These are phyloP conservation scores for Geotrichum klebahnii DNA, from an alignment of 1,139 yeast species.

Conservation along the genomic window DNA sequence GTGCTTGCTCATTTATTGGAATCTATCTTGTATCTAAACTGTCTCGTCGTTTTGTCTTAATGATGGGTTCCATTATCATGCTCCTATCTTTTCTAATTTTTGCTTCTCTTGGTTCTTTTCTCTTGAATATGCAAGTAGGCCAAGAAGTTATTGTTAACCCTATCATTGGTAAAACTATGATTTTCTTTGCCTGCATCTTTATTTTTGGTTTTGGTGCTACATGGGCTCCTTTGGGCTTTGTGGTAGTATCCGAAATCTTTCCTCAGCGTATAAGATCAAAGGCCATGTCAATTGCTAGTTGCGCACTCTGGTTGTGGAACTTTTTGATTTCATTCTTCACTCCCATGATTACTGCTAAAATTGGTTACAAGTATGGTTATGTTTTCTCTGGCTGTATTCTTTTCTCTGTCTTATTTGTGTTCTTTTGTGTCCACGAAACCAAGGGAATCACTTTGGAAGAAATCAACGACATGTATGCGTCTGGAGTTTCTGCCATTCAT, in stretches of 20 bases:
- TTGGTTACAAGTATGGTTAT: conserved; percentile 40
- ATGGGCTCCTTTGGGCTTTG: conserved; percentile 85
- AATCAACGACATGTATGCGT: conserved; percentile 54
- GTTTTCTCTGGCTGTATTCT: conserved; percentile 57
- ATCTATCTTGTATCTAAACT: conserved; percentile 61
- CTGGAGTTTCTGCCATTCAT: conserved; percentile 36
- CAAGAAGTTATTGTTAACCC: conserved; percentile 1
- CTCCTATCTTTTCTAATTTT: conserved; percentile 59
- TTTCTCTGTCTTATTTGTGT: conserved; percentile 57
- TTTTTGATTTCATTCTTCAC: conserved; percentile 65
- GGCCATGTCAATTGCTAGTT: conserved; percentile 55
- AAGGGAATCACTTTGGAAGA: conserved; percentile 72
- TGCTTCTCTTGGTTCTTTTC: conserved; percentile 60
- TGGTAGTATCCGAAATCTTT: conserved; percentile 71
- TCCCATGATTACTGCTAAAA: conserved; percentile 58
- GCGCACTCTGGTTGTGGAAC: conserved; percentile 37
- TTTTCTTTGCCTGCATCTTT: conserved; percentile 71
- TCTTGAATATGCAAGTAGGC: conserved; percentile 4
- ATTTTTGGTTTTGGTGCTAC: conserved; percentile 81
- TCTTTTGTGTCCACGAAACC: conserved; percentile 67
- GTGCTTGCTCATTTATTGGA: conserved; percentile 67
- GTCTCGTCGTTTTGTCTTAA: conserved; percentile 66
- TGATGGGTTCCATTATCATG: conserved; percentile 65
- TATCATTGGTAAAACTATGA: conserved; percentile 69
- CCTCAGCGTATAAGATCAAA: conserved; percentile 76